Base-by-base conservation (phyloP, 2,329 filamentous ascomycete species). In the Verruconis gallopava region DNA sequence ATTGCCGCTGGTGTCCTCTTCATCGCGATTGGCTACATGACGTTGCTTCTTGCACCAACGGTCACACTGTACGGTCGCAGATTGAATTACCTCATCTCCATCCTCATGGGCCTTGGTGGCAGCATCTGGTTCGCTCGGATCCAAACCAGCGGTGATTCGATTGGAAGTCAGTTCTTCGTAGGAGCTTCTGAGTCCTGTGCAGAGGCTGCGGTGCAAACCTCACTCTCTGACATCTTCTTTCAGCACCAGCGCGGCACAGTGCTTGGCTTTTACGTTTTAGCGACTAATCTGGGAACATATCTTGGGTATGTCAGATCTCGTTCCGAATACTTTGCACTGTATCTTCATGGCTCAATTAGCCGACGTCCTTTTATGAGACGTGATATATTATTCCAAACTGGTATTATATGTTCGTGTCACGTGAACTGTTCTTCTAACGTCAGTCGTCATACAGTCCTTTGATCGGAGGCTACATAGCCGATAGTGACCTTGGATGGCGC, bases 1-100 rank as follows among this genome's bases (percentile, higher is more conserved):
- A 72, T 67, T 3, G 71, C 68, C n/a, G 71, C 71, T 1, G 72
- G 71, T 18, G 68, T 75, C 2, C 52, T 75, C 37, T 75, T 75
- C 49, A 51, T 71, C 22, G 68, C 64, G 2, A 74, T 75, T 41
- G 72, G 72, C 4, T 73, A 72, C 49, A 72, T 68, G 58, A 69
- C 68, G 1, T 53, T 75, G 37, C 58, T 75, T 12, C 64, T 69
- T 22, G 69, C 68, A 14, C 70, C 72, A 0, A 63, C 66, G 15
- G 67, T 71, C 2, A 69, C 68, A 51, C 55, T 75, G 1, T 75
- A 74, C 49, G 72, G 72, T 34, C 64, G 71, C 5, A 64, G 70
- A 5, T 62, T 72, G 37, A 58, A 68, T n/a, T 75, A 75, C 49
- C 54, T 75, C 36, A 55, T 75, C 34, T 70, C 69, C 44, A 60